Percentiles rank a stretch among this genome's conserved stretches.
Evolutionary conservation across 2,329 filamentous ascomycete species (phyloP).

Genomic region (Aureobasidium sp.): DNA sequence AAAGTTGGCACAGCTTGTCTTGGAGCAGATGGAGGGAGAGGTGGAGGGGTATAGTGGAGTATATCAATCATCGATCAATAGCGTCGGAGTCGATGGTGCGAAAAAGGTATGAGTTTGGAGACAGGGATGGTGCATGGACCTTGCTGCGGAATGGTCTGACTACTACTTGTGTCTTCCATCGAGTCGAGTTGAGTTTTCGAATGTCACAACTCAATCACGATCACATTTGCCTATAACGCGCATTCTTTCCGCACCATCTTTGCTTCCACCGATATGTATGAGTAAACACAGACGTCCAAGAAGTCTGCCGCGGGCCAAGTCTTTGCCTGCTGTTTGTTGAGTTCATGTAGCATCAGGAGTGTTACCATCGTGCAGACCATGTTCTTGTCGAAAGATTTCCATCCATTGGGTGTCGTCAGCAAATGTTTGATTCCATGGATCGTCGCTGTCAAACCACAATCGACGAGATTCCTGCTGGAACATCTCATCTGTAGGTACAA

Average conservation of each 20-base stretch:
- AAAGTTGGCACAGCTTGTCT: slow-evolving; percentile 36
- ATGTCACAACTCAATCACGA: too few species aligned
- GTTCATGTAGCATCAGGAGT: background rate
- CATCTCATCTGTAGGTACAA: slow-evolving; percentile 16
- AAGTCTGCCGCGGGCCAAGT: too few species aligned
- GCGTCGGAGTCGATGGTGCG: background rate
- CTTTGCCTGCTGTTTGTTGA: too few species aligned
- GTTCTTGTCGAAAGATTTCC: slow-evolving; percentile 40
- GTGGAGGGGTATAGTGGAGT: slow-evolving; percentile 35
- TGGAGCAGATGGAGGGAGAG: slow-evolving; percentile 31
- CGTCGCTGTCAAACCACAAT: slow-evolving; percentile 14
- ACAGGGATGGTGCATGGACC: too few species aligned
- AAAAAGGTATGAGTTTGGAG: background rate
- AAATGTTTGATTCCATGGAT: slow-evolving; percentile 16
- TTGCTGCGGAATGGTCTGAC: too few species aligned
- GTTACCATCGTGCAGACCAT: slow-evolving; percentile 30
- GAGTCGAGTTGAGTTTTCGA: too few species aligned
- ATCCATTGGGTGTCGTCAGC: slow-evolving; percentile 15
- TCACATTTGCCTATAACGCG: too few species aligned
- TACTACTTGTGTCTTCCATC: too few species aligned
- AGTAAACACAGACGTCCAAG: too few species aligned
- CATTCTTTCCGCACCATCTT: too few species aligned
- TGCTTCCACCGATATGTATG: too few species aligned
- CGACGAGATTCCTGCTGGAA: slow-evolving; percentile 17
- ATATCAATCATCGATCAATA: slow-evolving; percentile 27